phyloP scores from a whole-genome alignment of 192 early-diverging fungal genomes.

The Allomyces macrogynus region DNA sequence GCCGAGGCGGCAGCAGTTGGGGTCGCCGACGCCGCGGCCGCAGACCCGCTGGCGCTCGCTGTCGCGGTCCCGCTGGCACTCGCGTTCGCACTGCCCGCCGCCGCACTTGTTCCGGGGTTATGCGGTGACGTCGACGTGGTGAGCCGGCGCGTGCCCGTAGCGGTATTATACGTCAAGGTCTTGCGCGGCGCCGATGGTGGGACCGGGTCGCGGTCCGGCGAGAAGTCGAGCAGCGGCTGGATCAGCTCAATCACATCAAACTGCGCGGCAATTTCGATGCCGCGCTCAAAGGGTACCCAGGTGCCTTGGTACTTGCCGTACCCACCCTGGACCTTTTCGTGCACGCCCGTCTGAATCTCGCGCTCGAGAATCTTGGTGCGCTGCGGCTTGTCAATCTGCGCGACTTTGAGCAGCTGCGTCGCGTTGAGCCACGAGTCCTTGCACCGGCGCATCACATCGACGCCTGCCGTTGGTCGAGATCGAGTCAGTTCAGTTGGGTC shows the following conservation, averaged over 20 bases:
- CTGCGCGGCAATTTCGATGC: conserved; percentile 54
- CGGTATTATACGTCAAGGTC: too few species aligned
- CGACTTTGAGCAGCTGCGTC: conserved; percentile 96
- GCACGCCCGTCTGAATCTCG: conserved; percentile 65
- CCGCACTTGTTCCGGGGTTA: too few species aligned
- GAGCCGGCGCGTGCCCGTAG: too few species aligned
- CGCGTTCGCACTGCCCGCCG: too few species aligned
- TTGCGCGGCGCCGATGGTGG: too few species aligned
- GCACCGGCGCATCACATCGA: neutral
- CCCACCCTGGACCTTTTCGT: conserved; percentile 95
- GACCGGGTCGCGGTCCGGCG: neutral
- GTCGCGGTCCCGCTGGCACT: too few species aligned
- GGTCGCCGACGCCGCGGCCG: too few species aligned
- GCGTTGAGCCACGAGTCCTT: conserved; percentile 83
- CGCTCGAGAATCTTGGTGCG: conserved; percentile 84
- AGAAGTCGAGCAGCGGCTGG: conserved; percentile 53
- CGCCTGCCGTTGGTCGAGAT: neutral
- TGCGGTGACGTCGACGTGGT: too few species aligned
- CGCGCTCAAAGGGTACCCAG: conserved; percentile 71
- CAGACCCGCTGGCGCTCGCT: too few species aligned
- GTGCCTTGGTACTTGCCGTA: conserved; percentile 98
- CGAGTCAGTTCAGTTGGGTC: neutral
- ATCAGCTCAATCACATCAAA: conserved; percentile 58
- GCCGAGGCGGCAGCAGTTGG: too few species aligned
- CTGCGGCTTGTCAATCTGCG: conserved; percentile 76